A percentile compares a stretch with the other conserved stretches of the same genome.
These are phyloP conservation scores for Novymonas esmeraldas DNA, from an alignment of 208 protist species.

Conservation along the genomic window DNA sequence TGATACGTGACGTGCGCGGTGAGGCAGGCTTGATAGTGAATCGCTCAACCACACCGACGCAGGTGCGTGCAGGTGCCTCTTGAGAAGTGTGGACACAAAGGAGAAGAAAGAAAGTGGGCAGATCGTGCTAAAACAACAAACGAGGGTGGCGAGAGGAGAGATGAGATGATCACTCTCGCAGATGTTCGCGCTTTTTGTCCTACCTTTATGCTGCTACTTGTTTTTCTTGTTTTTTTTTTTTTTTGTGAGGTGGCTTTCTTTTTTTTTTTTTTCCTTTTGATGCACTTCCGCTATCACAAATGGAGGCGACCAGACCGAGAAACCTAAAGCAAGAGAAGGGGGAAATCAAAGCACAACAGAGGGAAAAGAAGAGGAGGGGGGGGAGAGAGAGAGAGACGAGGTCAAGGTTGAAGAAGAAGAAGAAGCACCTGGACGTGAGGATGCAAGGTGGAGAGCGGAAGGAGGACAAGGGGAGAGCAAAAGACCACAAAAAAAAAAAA, in stretches of 20 bases:
- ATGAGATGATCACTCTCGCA: no score
- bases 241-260: not conserved
- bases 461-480: not conserved
- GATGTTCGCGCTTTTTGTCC: no score
- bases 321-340: not conserved
- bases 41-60: not conserved
- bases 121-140: not conserved
- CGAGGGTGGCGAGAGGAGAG: not conserved
- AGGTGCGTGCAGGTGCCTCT: not conserved
- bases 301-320: not conserved
- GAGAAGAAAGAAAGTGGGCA: not conserved
- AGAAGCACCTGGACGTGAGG: not conserved
- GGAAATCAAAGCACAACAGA: not conserved
- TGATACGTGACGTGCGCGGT: not conserved
- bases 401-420: not conserved
- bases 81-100: not conserved
- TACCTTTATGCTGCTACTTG: no score
- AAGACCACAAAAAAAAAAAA: no score
- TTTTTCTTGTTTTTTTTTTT: no score
- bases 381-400: constrained; percentile 5
- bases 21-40: not conserved
- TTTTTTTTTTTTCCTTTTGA: not conserved
- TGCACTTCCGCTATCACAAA: not conserved
- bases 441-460: not conserved
- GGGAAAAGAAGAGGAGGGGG: not conserved